These are phyloP conservation scores for Adansonia madagascariensis DNA, from an alignment of 441 rosid genomes.

Conservation along the genomic window DNA sequence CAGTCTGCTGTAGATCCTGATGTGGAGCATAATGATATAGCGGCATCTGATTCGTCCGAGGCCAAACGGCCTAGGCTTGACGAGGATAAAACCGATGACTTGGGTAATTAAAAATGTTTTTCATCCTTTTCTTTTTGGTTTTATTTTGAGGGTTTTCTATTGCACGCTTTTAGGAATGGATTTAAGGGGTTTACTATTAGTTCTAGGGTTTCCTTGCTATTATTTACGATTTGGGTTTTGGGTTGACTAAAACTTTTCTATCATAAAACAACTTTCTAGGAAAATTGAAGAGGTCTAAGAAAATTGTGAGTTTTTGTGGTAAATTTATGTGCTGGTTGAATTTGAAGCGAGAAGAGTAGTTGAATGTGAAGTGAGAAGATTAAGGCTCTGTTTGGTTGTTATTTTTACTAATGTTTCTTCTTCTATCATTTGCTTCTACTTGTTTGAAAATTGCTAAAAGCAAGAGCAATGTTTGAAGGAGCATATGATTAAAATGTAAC, in stretches of 20 bases:
- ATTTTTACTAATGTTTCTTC: not conserved
- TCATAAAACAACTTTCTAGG: not conserved
- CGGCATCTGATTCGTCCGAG: conserved; percentile 44
- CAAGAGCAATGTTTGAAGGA: not conserved
- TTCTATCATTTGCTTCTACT: not conserved
- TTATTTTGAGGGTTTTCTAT: conserved; percentile 17
- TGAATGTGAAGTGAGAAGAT: not conserved
- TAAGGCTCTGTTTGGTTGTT: not conserved
- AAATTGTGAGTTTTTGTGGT: not conserved
- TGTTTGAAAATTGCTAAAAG: conserved; percentile 8
- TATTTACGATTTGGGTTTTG: not conserved
- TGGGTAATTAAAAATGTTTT: conserved; percentile 40
- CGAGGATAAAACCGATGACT: conserved; percentile 43
- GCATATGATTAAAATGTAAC: not conserved
- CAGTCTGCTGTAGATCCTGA: conserved; percentile 30
- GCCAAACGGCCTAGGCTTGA: conserved; percentile 64
- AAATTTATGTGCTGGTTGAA: not conserved
- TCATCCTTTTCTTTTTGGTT: not conserved
- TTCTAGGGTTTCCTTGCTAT: conserved; percentile 14
- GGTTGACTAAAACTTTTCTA: not conserved
- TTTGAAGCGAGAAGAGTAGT: too few relatives aligned
- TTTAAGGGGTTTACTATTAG: not conserved
- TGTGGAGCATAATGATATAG: conserved; percentile 22
- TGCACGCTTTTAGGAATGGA: not conserved
- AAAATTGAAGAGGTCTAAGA: not conserved